phyloP scores from a whole-genome alignment of 495 filamentous ascomycete species.

The Letharia lupina region DNA sequence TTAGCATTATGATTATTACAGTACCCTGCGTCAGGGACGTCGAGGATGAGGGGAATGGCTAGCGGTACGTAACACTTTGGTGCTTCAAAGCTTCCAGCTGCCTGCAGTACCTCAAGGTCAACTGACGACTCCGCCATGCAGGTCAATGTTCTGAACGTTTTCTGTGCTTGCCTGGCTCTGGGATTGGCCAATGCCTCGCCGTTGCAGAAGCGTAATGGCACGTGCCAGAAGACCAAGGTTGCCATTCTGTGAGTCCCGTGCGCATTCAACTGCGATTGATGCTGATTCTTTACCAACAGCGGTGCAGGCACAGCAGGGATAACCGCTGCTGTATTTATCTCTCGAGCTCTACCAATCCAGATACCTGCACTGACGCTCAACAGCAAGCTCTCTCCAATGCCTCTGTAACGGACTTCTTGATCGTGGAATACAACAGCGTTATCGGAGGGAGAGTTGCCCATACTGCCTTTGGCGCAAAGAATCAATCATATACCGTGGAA shows the following conservation, averaged over 20 bases:
- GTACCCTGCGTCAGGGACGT: not conserved
- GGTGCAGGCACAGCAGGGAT: conserved; percentile 61
- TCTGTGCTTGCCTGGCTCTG: conserved; percentile 2
- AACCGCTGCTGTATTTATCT: conserved; percentile 52
- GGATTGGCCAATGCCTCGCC: conserved; percentile 13
- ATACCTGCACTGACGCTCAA: conserved; percentile 18
- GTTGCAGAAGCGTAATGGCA: conserved; percentile 23
- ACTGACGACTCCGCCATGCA: conserved; percentile 12
- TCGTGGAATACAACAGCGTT: conserved; percentile 57
- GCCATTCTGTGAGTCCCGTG: conserved; percentile 31
- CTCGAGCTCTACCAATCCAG: conserved; percentile 26
- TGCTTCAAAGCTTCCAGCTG: not conserved
- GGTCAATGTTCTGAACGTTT: conserved; percentile 1
- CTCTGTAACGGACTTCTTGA: conserved; percentile 59
- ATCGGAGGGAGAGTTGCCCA: conserved; percentile 55
- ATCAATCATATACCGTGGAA: conserved; percentile 46
- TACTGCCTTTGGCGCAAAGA: conserved; percentile 47
- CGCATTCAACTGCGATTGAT: not conserved
- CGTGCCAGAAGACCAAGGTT: conserved; percentile 36
- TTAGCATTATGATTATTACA: not conserved
- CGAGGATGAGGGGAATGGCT: not conserved
- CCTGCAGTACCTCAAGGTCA: conserved; percentile 1
- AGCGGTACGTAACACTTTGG: not conserved
- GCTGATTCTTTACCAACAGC: conserved; percentile 12
- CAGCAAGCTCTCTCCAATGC: conserved; percentile 57